Percentiles rank a stretch among this genome's conserved stretches.
Conservation (phyloP, 1,284 basidiomycete species). For the Boletellus sp. region DNA sequence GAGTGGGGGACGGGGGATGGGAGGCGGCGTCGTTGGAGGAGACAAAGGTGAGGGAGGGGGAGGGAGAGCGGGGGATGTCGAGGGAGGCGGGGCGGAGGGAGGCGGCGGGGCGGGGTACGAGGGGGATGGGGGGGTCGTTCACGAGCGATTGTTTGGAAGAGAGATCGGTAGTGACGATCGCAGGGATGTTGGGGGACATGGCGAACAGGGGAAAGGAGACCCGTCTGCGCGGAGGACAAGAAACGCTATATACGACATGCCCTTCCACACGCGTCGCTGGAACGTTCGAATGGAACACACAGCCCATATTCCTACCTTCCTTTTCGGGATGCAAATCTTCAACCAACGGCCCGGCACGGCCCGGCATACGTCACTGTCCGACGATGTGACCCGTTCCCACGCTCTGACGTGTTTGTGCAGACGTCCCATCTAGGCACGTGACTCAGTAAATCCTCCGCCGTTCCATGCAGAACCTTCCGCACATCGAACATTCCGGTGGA, state of each 20-base stretch:
- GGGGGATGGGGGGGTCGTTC: conserved; percentile 1
- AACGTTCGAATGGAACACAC: conserved; percentile 34
- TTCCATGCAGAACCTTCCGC: conserved; percentile 30
- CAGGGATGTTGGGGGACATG: conserved; percentile 31
- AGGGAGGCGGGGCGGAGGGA: conserved; percentile 26
- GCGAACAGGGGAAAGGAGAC: not conserved
- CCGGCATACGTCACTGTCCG: no score
- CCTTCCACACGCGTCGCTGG: not conserved
- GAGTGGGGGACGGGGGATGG: conserved; percentile 66
- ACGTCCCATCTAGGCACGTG: no score
- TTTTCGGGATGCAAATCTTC: conserved; percentile 25
- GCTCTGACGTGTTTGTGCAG: not conserved
- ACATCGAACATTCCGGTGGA: conserved; percentile 8
- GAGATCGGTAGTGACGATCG: conserved; percentile 35
- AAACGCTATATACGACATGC: conserved; percentile 2
- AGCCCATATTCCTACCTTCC: conserved; percentile 27
- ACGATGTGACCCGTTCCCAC: no score
- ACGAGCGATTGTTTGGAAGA: conserved; percentile 31
- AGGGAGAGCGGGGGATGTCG: conserved; percentile 25
- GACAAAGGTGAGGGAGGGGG: conserved; percentile 35
- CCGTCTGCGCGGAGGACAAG: not conserved
- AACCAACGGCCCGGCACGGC: conserved; percentile 4
- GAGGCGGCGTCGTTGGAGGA: conserved; percentile 41
- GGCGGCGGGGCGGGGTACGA: conserved; percentile 7
- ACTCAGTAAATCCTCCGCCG: conserved; percentile 17